Conservation (phyloP, 495 filamentous ascomycete genomes). For the Penicillium canariense region DNA sequence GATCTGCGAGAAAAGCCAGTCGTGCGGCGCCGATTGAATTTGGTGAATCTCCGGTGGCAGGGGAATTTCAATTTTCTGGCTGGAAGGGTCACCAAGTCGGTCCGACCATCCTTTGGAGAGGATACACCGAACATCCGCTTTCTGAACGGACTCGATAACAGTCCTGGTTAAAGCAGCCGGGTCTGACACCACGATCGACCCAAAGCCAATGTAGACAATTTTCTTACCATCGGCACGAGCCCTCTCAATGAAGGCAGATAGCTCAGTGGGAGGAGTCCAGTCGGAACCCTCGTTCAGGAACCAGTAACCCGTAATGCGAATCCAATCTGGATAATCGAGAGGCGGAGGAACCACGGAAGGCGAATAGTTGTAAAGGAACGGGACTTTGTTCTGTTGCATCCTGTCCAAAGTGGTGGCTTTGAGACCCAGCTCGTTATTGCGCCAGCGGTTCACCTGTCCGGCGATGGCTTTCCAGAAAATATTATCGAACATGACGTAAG, state of each 20-base stretch:
- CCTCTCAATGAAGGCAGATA: constrained; percentile 74
- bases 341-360: constrained; percentile 89
- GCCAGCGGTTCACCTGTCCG: constrained; percentile 89
- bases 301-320: constrained; percentile 96
- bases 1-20: constrained; percentile 93
- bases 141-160: constrained; percentile 83
- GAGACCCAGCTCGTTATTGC: constrained; percentile 73
- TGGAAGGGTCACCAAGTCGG: constrained; percentile 62
- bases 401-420: constrained; percentile 83
- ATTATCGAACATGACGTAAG: constrained; percentile 96
- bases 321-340: constrained; percentile 96
- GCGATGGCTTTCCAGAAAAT: constrained; percentile 95
- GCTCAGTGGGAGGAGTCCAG: constrained; percentile 73
- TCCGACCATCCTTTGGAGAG: constrained; percentile 99
- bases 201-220: constrained; percentile 95
- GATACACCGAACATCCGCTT: constrained; percentile 93
- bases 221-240: constrained; percentile 83
- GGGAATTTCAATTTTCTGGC: constrained; percentile 60
- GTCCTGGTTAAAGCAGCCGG: constrained; percentile 82
- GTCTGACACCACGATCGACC: constrained; percentile 92
- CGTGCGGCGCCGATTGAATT: constrained; percentile 89
- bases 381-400: constrained; percentile 92
- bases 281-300: constrained; percentile 80
- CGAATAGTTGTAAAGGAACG: constrained; percentile 97
- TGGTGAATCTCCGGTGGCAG: constrained; percentile 80